Base-by-base conservation (phyloP, 805 yeast genomes). In the Phaffomyces thermotolerans region DNA sequence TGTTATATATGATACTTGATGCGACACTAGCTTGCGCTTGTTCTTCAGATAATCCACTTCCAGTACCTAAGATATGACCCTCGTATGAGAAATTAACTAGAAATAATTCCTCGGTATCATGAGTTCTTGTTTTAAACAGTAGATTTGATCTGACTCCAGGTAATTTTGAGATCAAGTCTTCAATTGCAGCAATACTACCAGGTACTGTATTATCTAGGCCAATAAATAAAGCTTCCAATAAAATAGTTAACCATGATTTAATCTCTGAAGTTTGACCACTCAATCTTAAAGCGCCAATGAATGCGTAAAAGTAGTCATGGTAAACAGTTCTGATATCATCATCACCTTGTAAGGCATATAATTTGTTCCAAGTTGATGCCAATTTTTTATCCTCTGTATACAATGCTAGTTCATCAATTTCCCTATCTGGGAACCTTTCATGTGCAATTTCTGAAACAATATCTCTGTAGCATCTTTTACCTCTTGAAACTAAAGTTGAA, bases 251-350 rank as follows among this genome's bases (percentile, higher is more conserved):
- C 51, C 51, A 48, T 5, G 20, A 29, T 13, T 36, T 45, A 12
- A 38, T 13, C 5, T 40, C 41, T 2, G 13, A n/a, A 14, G 35
- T 39, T 15, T 42, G 44, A 2, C 37, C 38, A 12, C 34, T 20
- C 9, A 12, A 4, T 2, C 14, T 37, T 6, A 48, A 25, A 5
- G 40, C 44, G 5, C 51, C 51, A 24, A 48, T n/a, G 22, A 42
- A 45, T 13, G 47, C 44, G 29, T 37, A 45, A 24, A 48, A 48
- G 17, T 42, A 38, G n/a, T 42, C 37, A 33, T 42, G 42, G 10
- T 36, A 37, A 33, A 15, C 18, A 8, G 17, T 20, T 22, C 9
- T 43, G 14, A 32, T n/a, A 24, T 37, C 35, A 6, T 34, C 42
- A 12, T 36, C 35, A 13, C 24, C 40, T 5, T 37, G 36, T 3